phyloP scores from a whole-genome alignment of 1,284 basidiomycete genomes.

The Volvariella volvacea region DNA sequence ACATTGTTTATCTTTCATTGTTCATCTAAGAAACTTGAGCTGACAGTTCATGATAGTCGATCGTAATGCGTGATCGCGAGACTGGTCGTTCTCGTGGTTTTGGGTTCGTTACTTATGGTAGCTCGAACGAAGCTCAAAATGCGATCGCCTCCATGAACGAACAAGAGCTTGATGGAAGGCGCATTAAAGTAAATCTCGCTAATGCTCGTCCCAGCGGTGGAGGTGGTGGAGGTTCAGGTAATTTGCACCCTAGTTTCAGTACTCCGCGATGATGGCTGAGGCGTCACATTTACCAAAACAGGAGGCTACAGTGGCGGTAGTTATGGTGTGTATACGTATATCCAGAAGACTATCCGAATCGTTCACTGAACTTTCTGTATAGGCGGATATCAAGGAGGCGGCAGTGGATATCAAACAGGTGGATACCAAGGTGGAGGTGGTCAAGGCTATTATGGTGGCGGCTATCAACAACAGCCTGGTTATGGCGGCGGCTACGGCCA shows the following conservation, averaged over 20 bases:
- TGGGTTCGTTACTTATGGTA: conserved; percentile 85
- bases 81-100: conserved; percentile 95
- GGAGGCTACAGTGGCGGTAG: conserved; percentile 22
- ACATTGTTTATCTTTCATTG: background rate
- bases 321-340: conserved; percentile 13
- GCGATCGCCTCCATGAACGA: conserved; percentile 85
- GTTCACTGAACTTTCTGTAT: background rate
- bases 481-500: conserved; percentile 14
- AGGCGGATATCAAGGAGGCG: conserved; percentile 18
- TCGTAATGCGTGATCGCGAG: conserved; percentile 97
- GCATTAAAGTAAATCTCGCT: conserved; percentile 92
- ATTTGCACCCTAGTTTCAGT: background rate
- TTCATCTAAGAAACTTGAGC: conserved; percentile 10
- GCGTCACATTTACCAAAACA: conserved; percentile 7
- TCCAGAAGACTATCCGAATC: conserved; percentile 13
- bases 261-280: background rate
- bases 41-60: conserved; percentile 52
- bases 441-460: conserved; percentile 10
- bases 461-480: conserved; percentile 8
- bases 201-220: conserved; percentile 70
- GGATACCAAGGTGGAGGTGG: conserved; percentile 17
- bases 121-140: conserved; percentile 60
- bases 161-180: conserved; percentile 89
- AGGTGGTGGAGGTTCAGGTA: conserved; percentile 39
- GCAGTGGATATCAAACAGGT: conserved; percentile 23